These are phyloP conservation scores for Fusarium sp. DNA, from an alignment of 2,329 filamentous ascomycete genomes.

Conservation along the genomic window DNA sequence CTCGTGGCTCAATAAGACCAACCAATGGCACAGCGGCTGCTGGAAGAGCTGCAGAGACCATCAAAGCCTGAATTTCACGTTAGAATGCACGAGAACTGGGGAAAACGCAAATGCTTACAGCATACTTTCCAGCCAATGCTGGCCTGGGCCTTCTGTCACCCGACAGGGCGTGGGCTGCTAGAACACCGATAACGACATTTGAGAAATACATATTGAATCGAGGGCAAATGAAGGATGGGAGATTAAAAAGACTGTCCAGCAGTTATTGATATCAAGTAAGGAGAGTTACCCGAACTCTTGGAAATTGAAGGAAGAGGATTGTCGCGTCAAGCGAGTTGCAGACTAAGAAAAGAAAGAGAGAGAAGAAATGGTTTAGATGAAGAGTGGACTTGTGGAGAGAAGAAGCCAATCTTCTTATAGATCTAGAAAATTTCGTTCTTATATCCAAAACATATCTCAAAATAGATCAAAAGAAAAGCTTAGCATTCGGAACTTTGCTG, in stretches of 20 bases:
- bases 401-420: slow-evolving; percentile 22
- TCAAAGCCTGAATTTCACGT: background rate
- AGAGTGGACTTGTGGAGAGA: background rate
- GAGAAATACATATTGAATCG: slow-evolving; percentile 20
- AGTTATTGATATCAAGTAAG: background rate
- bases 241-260: slow-evolving; percentile 15
- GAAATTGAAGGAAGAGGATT: background rate
- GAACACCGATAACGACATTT: slow-evolving; percentile 30
- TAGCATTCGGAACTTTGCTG: slow-evolving; percentile 4
- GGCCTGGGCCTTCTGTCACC: background rate
- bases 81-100: no score
- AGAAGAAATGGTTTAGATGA: slow-evolving; percentile 3
- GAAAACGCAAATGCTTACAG: background rate
- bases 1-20: slow-evolving; percentile 21
- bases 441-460: slow-evolving; percentile 1
- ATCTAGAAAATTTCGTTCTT: no score
- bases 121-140: slow-evolving; percentile 11
- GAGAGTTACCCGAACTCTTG: background rate
- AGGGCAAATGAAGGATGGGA: background rate
- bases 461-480: slow-evolving; percentile 21
- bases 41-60: slow-evolving; percentile 27
- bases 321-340: slow-evolving; percentile 29
- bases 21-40: slow-evolving; percentile 12
- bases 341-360: background rate
- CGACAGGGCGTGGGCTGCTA: slow-evolving; percentile 27